These are phyloP conservation scores for Colletotrichum horii DNA, from an alignment of 2,329 filamentous ascomycete species.

Conservation along the genomic window DNA sequence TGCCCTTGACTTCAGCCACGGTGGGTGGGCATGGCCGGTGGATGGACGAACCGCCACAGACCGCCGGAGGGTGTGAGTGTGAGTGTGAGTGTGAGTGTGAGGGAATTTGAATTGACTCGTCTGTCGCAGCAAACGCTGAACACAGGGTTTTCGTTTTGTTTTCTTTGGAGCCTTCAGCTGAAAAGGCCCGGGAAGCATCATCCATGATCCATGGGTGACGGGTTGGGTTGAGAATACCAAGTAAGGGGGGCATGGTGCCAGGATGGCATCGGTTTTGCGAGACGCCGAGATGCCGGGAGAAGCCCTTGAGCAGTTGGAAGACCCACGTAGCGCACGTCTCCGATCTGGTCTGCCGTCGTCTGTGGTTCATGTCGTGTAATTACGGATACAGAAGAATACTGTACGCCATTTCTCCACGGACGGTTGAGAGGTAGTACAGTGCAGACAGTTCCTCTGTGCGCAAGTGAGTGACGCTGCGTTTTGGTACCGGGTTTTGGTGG, in stretches of 20 bases:
- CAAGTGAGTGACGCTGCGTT: background rate
- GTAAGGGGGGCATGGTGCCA: background rate
- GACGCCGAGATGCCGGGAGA: slow-evolving; percentile 18
- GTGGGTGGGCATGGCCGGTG: background rate
- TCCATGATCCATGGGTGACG: background rate
- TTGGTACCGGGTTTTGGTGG: background rate
- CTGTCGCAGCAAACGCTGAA: background rate
- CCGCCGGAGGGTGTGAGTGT: background rate
- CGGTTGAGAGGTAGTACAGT: background rate
- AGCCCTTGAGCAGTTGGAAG: background rate
- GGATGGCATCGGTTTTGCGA: slow-evolving; percentile 3
- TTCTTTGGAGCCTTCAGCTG: background rate
- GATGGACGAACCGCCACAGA: background rate
- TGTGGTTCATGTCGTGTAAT: background rate
- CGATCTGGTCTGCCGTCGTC: background rate
- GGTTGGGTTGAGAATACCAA: background rate
- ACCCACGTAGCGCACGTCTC: background rate
- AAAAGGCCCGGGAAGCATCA: background rate
- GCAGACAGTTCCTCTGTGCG: background rate
- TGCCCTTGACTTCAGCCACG: background rate
- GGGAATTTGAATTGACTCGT: background rate
- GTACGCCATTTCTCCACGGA: background rate
- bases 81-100: no score
- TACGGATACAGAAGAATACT: no score
- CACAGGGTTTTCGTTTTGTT: background rate